A percentile compares a stretch with the other conserved stretches of the same genome.
phyloP scores from a whole-genome alignment of 306 rosid genomes.

The Quercus glauca region DNA sequence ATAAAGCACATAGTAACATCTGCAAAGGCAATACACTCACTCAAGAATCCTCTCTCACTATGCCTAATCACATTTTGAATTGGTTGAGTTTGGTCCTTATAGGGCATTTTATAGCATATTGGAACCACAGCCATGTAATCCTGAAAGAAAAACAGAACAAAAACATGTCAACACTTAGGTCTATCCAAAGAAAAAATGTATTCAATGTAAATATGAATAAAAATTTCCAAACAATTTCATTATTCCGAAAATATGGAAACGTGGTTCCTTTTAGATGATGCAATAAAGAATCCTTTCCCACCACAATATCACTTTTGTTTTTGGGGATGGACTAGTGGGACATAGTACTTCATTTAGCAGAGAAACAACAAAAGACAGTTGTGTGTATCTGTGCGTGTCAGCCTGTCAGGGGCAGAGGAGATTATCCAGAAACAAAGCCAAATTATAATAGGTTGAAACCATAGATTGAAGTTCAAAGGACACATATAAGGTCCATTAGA shows the following conservation, averaged over 20 bases:
- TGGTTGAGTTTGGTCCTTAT: slow-evolving; percentile 31
- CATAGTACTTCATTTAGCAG: too few species aligned
- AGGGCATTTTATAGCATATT: slow-evolving; percentile 36
- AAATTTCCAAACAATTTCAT: background rate
- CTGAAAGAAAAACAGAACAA: slow-evolving; percentile 24
- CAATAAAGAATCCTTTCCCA: too few species aligned
- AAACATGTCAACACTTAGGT: background rate
- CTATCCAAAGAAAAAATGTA: background rate
- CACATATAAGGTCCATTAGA: too few species aligned
- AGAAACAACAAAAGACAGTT: too few species aligned
- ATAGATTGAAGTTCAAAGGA: too few species aligned
- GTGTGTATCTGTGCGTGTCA: too few species aligned
- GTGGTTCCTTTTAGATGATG: background rate
- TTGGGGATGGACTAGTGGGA: too few species aligned
- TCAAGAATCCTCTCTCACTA: slow-evolving; percentile 21
- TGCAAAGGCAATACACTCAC: background rate
- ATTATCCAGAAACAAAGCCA: too few species aligned
- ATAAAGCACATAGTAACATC: slow-evolving; percentile 8
- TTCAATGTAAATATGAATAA: background rate
- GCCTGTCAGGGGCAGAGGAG: too few species aligned
- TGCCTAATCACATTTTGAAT: slow-evolving; percentile 13
- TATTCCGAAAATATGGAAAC: background rate
- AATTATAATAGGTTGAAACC: too few species aligned
- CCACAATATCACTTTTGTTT: too few species aligned
- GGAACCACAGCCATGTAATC: slow-evolving; percentile 59